Evolutionary conservation across 2,329 filamentous ascomycete species (phyloP).

Genomic region (Fusarium coicis): DNA sequence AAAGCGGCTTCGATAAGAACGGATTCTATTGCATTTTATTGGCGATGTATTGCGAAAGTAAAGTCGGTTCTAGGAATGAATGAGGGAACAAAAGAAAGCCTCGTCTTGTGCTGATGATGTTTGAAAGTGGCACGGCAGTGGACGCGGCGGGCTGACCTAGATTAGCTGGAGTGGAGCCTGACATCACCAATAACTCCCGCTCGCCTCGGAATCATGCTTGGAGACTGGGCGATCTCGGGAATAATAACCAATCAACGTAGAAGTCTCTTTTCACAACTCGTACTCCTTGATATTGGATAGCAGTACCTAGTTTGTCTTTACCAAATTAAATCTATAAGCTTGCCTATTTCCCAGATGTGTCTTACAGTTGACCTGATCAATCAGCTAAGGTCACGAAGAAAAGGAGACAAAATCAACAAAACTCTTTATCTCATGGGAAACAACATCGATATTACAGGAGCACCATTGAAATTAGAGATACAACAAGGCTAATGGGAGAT

Average conservation of each 20-base stretch:
- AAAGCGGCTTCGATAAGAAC: not conserved
- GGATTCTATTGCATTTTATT: slow-evolving; percentile 22
- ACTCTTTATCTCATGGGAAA: not conserved
- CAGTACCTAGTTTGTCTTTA: not conserved
- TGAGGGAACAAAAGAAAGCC: not conserved
- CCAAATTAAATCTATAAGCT: not conserved
- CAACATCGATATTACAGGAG: not conserved
- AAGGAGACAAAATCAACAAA: not conserved
- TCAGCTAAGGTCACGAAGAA: not conserved
- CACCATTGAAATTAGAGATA: not conserved
- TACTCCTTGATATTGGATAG: not conserved
- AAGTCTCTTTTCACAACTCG: not conserved
- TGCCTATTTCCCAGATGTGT: not conserved
- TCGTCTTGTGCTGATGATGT: slow-evolving; percentile 18
- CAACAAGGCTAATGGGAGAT: not conserved
- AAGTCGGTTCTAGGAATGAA: not conserved
- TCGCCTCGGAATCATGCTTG: slow-evolving; percentile 8
- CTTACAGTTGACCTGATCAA: not conserved
- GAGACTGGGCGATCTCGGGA: not conserved
- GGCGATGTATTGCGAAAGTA: not conserved
- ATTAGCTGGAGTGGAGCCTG: slow-evolving; percentile 31
- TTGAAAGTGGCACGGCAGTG: slow-evolving; percentile 12
- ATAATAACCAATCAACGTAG: slow-evolving; percentile 14
- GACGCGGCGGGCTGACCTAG: slow-evolving; percentile 9
- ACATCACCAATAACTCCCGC: slow-evolving; percentile 24